These are phyloP conservation scores for Cercospora zeae-maydis DNA, from an alignment of 2,329 filamentous ascomycete species.

Conservation along the genomic window DNA sequence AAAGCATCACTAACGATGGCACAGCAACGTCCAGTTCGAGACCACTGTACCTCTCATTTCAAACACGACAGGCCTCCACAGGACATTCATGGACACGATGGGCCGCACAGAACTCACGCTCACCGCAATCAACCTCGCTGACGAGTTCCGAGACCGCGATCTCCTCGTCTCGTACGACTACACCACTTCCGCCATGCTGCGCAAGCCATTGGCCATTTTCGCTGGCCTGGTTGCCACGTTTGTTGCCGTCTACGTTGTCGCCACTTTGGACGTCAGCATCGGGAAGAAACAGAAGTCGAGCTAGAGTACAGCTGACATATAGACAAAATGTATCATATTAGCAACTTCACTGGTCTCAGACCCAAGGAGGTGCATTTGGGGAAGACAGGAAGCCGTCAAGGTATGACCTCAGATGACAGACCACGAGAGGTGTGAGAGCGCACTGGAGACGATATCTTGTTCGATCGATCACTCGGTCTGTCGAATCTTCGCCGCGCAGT, in stretches of 20 bases:
- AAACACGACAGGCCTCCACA: conserved; percentile 62
- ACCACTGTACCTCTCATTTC: conserved; percentile 69
- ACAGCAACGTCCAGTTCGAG: conserved; percentile 72
- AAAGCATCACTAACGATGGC: conserved; percentile 23
- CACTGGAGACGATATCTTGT: not conserved
- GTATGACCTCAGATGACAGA: not conserved
- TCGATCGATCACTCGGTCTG: not conserved
- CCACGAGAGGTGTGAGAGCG: not conserved
- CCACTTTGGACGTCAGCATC: conserved; percentile 79
- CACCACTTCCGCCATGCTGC: conserved; percentile 66
- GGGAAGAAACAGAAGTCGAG: conserved; percentile 38
- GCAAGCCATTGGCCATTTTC: conserved; percentile 84
- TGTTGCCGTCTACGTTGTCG: conserved; percentile 67
- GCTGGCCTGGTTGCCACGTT: conserved; percentile 71
- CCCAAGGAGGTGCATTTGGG: too few relatives aligned
- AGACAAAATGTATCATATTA: conserved; percentile 14
- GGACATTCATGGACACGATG: conserved; percentile 89
- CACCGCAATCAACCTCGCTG: conserved; percentile 79
- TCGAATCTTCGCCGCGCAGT: too few relatives aligned
- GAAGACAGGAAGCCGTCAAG: not conserved
- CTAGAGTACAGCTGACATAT: conserved; percentile 14
- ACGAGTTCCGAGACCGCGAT: conserved; percentile 81
- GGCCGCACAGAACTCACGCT: conserved; percentile 80
- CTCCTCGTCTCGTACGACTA: conserved; percentile 87
- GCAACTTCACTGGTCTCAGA: not conserved